These are phyloP conservation scores for Madurella mycetomatis DNA, from an alignment of 2,329 filamentous ascomycete species.

Conservation along the genomic window DNA sequence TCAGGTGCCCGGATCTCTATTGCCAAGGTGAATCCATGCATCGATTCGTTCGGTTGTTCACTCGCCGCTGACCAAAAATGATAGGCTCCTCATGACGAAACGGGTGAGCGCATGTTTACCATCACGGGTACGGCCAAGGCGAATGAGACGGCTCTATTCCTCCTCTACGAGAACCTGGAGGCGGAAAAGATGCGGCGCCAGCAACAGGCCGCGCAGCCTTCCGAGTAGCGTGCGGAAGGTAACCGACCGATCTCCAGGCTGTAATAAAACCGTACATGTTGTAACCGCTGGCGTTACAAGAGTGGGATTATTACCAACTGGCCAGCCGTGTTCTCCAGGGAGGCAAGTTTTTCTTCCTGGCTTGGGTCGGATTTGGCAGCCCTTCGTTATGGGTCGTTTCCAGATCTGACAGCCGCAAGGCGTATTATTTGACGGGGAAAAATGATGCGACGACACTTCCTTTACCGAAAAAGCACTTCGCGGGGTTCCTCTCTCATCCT, in stretches of 20 bases:
- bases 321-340: slow-evolving; percentile 28
- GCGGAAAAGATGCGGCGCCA: slow-evolving; percentile 98
- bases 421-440: slow-evolving; percentile 46
- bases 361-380: slow-evolving; percentile 50
- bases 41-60: background rate
- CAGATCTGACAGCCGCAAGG: slow-evolving; percentile 63
- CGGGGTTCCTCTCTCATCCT: slow-evolving; percentile 27
- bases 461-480: slow-evolving; percentile 32
- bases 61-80: slow-evolving; percentile 19
- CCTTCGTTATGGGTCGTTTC: slow-evolving; percentile 42
- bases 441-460: slow-evolving; percentile 40
- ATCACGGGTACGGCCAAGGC: slow-evolving; percentile 93
- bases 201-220: slow-evolving; percentile 53
- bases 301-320: slow-evolving; percentile 18
- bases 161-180: slow-evolving; percentile 97
- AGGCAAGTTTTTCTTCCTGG: slow-evolving; percentile 30
- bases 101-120: slow-evolving; percentile 98
- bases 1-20: slow-evolving; percentile 97
- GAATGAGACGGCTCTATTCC: slow-evolving; percentile 92
- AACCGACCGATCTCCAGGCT: slow-evolving; percentile 20
- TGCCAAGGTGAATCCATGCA: slow-evolving; percentile 61
- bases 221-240: slow-evolving; percentile 42
- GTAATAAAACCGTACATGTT: slow-evolving; percentile 24
- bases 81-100: slow-evolving; percentile 87
- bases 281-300: slow-evolving; percentile 17